Evolutionary conservation across 305 asterid genomes (phyloP), one percentile per base, ranked within the genome.

Genomic region (Fraxinus greggii): DNA sequence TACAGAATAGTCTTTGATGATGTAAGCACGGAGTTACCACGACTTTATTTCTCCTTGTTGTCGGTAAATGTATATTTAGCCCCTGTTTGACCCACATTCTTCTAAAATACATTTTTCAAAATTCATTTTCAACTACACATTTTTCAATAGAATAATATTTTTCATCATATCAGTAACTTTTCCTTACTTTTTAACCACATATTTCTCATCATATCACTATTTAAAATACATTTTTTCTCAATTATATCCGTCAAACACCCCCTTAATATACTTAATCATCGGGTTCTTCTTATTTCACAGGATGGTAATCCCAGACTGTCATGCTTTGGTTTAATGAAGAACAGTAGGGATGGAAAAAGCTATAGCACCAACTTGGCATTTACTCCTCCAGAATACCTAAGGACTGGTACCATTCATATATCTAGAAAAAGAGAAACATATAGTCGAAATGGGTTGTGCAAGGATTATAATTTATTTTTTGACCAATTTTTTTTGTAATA

Each of bases 241-340:
- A n/a, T n/a, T n/a, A n/a, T n/a, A n/a, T n/a, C n/a, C n/a, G n/a
- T n/a, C n/a, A n/a, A n/a, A n/a, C n/a, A n/a, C n/a, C n/a, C n/a
- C n/a, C n/a, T 38, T 38, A 38, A 9, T 38, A 38, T 38, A 9
- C 45, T 38, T 0, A 26, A 8, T 24, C 42, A 76, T 81, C 51
- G 26, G 36, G 72, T 35, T 51, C 21, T 67, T 84, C 61, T 33
- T 81, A 75, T 84, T 78, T 81, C 78, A 78, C 84, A 95, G 98
- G 97, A 93, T 79, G 97, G 91, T 45, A 88, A 95, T 90, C 98
- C 98, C 32, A 87, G 97, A 80, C 83, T 95, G 79, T 95, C 98
- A 19, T 95, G 98, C 92, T 95, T 93, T 89, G 98, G 98, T 81
- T 89, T 95, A 87, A 93, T 95, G 98, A 95, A 95, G 86, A 95